Conservation (phyloP, 495 filamentous ascomycete genomes). For the Podospora bellae-mahoneyi region DNA sequence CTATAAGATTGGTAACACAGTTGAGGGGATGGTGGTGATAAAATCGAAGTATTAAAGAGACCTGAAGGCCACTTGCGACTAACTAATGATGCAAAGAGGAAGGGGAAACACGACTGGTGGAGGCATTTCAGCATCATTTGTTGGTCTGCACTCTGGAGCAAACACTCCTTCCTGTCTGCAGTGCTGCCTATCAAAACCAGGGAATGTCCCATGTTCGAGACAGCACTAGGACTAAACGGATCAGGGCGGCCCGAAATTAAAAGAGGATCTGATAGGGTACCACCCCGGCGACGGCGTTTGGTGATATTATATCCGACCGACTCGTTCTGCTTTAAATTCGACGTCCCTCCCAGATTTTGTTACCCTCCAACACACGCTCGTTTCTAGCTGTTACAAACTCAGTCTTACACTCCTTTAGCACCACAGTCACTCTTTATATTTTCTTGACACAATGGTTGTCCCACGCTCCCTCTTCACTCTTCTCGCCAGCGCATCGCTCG, state of each 20-base stretch:
- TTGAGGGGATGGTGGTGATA: neutral
- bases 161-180: neutral
- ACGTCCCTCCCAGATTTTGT: neutral
- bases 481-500: neutral
- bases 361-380: neutral
- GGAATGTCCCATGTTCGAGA: neutral
- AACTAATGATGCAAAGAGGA: too few relatives aligned
- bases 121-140: too few relatives aligned
- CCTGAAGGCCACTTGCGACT: too few relatives aligned
- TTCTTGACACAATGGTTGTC: neutral
- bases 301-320: neutral
- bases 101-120: too few relatives aligned
- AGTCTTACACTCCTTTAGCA: neutral
- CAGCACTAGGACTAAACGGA: neutral
- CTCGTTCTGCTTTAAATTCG: neutral
- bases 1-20: neutral
- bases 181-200: neutral
- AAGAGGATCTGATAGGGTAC: neutral
- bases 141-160: neutral
- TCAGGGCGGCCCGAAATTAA: neutral
- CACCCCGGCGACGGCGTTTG: neutral
- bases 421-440: neutral
- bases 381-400: neutral
- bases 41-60: neutral
- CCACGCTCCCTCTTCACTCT: neutral